Base-by-base conservation (phyloP, 371 early-diverging fungal genomes). In the Capillidium heterosporum region DNA sequence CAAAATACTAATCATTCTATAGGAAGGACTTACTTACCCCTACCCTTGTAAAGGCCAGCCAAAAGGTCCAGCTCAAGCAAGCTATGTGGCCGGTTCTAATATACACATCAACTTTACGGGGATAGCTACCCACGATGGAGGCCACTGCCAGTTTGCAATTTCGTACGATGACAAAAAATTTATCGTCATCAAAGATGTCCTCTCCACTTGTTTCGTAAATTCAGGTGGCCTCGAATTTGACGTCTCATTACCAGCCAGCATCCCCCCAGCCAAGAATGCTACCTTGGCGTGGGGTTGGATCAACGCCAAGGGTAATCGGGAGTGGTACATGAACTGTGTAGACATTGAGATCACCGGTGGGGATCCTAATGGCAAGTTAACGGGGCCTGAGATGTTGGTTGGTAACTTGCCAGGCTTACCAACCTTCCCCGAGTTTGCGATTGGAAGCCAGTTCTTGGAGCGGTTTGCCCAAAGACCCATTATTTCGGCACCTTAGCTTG, bases 111-210 rank as follows among this genome's bases (percentile, higher is more conserved):
- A 28, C 15, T 8, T 56, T 2, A 32, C 17, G 11, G 43, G 46
- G 1, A 13, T 2, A 7, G 43, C 40, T 28, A 51, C 57, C 19
- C 77, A 75, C 61, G 66, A 68, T 23, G 82, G 82, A 51, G 83
- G 83, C 31, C 77, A 77, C 57, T 82, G 84, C 52, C 77, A 81
- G 63, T 82, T 78, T 58, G 67, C 82, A 0, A 58, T 84, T 28
- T 73, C 74, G 2, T 77, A 75, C 48, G 80, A 84, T 61, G 67
- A 68, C 43, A 80, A 74, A 39, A 67, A 67, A 21, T 48, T 29
- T 28, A 42, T 43, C 5, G 46, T 44, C 8, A 11, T 58, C n/a
- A 54, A 59, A 29, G 57, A 29, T 26, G 29, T 51, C n/a, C 39
- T 56, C 1, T 32, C n/a, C 7, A 48, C 24, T 46, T 59, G 47